Evolutionary conservation across 768 basidiomycete species (phyloP).

Genomic region (Kwoniella dendrophila): DNA sequence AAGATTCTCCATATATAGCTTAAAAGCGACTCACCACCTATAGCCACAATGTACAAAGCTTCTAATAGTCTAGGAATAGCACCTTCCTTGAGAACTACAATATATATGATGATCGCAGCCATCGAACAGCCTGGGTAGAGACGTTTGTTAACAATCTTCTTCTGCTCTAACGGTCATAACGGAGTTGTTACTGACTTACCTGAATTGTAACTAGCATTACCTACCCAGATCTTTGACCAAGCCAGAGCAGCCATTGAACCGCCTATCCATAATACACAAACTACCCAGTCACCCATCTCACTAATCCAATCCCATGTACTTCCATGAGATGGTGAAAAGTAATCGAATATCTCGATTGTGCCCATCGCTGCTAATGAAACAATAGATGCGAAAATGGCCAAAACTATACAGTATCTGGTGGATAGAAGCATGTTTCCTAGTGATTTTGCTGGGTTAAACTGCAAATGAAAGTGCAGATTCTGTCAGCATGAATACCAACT

Average conservation of each 20-base stretch:
- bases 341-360: slow-evolving; percentile 77
- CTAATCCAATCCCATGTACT: slow-evolving; percentile 46
- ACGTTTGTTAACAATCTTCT: background rate
- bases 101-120: slow-evolving; percentile 66
- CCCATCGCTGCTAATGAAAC: slow-evolving; percentile 76
- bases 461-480: too few species aligned
- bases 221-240: slow-evolving; percentile 91
- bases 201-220: slow-evolving; percentile 85
- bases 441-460: slow-evolving; percentile 93
- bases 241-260: slow-evolving; percentile 77
- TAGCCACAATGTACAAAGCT: slow-evolving; percentile 73
- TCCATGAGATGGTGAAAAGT: slow-evolving; percentile 46
- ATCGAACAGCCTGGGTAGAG: slow-evolving; percentile 56
- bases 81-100: slow-evolving; percentile 90
- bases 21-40: slow-evolving; percentile 61
- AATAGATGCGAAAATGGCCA: slow-evolving; percentile 66
- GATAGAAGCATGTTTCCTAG: slow-evolving; percentile 91
- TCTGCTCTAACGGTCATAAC: too few species aligned
- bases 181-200: slow-evolving; percentile 58
- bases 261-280: slow-evolving; percentile 76
- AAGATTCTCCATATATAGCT: too few species aligned
- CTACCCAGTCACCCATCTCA: slow-evolving; percentile 69
- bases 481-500: background rate
- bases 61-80: slow-evolving; percentile 73
- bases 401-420: slow-evolving; percentile 70